Evolutionary conservation across 495 filamentous ascomycete genomes (phyloP).

Genomic region (Talaromyces stipitatus): DNA sequence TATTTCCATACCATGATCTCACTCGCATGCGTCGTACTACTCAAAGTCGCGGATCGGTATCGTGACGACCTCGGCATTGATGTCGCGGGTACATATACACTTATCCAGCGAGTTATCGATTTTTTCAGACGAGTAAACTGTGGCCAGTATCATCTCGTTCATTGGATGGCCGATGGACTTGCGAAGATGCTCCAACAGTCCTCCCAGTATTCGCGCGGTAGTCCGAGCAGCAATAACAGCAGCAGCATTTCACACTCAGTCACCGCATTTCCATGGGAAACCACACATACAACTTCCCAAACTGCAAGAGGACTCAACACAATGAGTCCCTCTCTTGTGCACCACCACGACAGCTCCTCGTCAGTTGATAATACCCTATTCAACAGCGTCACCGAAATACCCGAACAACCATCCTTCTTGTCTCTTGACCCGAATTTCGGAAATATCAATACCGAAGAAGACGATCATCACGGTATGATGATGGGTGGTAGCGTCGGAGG

Average conservation of each 20-base stretch:
- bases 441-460: background rate
- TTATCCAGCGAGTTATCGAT: constrained; percentile 11
- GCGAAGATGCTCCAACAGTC: constrained; percentile 10
- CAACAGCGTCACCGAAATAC: constrained; percentile 4
- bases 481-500: background rate
- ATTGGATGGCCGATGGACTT: constrained; percentile 17
- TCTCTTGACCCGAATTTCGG: constrained; percentile 4
- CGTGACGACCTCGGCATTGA: constrained; percentile 13
- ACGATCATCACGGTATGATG: background rate
- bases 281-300: background rate
- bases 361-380: constrained; percentile 1
- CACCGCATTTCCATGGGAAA: background rate
- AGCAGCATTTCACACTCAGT: background rate
- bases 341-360: background rate
- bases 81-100: constrained; percentile 7
- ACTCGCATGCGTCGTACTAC: constrained; percentile 36
- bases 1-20: constrained; percentile 43
- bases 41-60: constrained; percentile 27
- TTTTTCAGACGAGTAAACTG: constrained; percentile 14
- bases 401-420: constrained; percentile 5
- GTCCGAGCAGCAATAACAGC: background rate
- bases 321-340: background rate
- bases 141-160: constrained; percentile 17
- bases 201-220: background rate
- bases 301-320: background rate